These are phyloP conservation scores for Aspergillus amoenus DNA, from an alignment of 2,329 filamentous ascomycete species.

Conservation along the genomic window DNA sequence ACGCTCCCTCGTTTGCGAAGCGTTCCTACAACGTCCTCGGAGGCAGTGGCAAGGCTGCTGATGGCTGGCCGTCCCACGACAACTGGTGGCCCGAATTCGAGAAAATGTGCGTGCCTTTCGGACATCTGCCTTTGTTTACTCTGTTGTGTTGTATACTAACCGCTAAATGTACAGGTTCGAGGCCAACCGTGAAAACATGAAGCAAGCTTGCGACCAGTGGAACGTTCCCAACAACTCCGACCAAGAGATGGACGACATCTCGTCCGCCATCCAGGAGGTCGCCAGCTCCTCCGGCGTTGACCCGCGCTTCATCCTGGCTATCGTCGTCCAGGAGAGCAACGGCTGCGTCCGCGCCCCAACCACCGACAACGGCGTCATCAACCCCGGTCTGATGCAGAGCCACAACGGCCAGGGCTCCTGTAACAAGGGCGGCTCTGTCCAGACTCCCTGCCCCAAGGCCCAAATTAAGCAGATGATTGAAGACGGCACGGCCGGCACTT, in stretches of 20 bases:
- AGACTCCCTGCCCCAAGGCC: slow-evolving; percentile 25
- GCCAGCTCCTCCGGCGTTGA: slow-evolving; percentile 34
- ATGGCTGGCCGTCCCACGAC: slow-evolving; percentile 25
- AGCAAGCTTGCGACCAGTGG: slow-evolving; percentile 18
- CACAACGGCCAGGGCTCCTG: slow-evolving; percentile 34
- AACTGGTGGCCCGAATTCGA: slow-evolving; percentile 25
- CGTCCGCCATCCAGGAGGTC: slow-evolving; percentile 34
- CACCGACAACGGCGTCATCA: slow-evolving; percentile 42
- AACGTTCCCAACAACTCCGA: slow-evolving; percentile 27
- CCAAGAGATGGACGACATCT: slow-evolving; percentile 31
- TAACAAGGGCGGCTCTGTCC: slow-evolving; percentile 24
- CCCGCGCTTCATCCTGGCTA: slow-evolving; percentile 45
- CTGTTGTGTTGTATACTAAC: background rate
- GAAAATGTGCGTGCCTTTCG: slow-evolving; percentile 16
- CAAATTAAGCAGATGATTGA: slow-evolving; percentile 40
- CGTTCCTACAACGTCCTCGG: slow-evolving; percentile 11
- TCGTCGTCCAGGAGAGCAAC: slow-evolving; percentile 48
- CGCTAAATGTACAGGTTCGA: slow-evolving; percentile 13
- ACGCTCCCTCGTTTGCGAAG: slow-evolving; percentile 1
- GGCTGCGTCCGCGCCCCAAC: slow-evolving; percentile 46
- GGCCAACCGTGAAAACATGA: slow-evolving; percentile 14
- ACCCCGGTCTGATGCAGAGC: slow-evolving; percentile 43
- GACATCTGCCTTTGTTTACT: too few species aligned
- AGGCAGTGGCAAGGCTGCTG: slow-evolving; percentile 11
- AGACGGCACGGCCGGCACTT: slow-evolving; percentile 40